Evolutionary conservation across 73 alveolate species (phyloP), one percentile per base, ranked within the genome.

Genomic region (Urostyla sp.): DNA sequence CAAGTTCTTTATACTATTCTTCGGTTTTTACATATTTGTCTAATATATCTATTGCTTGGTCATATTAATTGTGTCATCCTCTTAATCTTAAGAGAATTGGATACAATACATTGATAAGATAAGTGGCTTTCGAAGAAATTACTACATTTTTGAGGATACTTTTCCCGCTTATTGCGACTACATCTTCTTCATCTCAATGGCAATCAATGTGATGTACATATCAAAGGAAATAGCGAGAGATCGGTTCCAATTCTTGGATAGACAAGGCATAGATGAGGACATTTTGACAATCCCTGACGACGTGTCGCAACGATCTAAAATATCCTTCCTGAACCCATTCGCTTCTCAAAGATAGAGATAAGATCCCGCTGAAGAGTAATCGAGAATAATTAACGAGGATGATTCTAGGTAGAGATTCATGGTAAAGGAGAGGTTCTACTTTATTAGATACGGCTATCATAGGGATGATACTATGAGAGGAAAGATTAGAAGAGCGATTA

Each of bases 381-480:
- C 15, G 21, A 59, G 30, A 6, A 36, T 18, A 59, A 8, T 18
- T 37, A 28, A 40, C 7, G 10, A 18, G 60, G 26, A 57, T 11
- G n/a, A n/a, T 2, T 13, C 21, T 6, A 36, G 24, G 23, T 37
- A 20, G 45, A 63, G 15, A 40, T 40, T 15, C 10, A 11, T 40
- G 51, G 51, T 15, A 40, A 11, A 40, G 10, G 51, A 10, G 15
- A 40, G 10, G 15, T 18, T 4, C 32, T 34, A 26, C 8, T 35
- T 15, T 5, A 20, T 16, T 31, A 58, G 54, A 10, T 8, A 58
- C 10, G 1, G 49, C 32, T 27, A 10, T 20, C 5, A 58, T 35
- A 58, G 75, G 50, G 79, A 63, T 63, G 61, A 63, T 7, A 63
- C 79, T n/a, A 27, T 63, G 3, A 63, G 79, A 63, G 79, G 79